phyloP scores from a whole-genome alignment of 768 basidiomycete species.

The Agaricus blazei region DNA sequence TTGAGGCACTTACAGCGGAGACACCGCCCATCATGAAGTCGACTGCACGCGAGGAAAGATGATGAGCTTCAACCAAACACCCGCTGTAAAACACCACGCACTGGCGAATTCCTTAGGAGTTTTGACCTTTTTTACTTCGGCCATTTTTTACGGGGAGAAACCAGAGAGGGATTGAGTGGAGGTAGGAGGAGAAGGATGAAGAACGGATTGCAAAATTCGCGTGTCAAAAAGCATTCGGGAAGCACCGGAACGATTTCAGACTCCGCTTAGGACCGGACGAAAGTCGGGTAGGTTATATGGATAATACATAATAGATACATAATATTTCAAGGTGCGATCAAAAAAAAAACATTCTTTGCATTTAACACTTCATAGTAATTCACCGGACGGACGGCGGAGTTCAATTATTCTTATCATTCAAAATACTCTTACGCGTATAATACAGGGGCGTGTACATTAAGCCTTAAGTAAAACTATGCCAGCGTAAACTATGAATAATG shows the following conservation, averaged over 20 bases:
- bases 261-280: constrained; percentile 32
- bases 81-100: constrained; percentile 30
- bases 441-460: constrained; percentile 11
- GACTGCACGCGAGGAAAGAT: constrained; percentile 38
- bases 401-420: constrained; percentile 2
- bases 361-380: background rate
- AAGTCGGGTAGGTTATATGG: too few relatives aligned
- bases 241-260: constrained; percentile 39
- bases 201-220: constrained; percentile 34
- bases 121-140: constrained; percentile 82
- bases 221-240: constrained; percentile 41
- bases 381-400: background rate
- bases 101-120: constrained; percentile 87
- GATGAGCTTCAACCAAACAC: constrained; percentile 10
- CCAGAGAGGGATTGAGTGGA: constrained; percentile 35
- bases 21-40: constrained; percentile 98
- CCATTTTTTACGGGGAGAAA: constrained; percentile 58
- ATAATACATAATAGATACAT: too few relatives aligned
- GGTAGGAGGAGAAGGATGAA: constrained; percentile 30
- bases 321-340: too few relatives aligned
- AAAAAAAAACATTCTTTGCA: too few relatives aligned
- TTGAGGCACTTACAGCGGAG: constrained; percentile 60
- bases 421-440: constrained; percentile 6
- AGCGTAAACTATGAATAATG: constrained; percentile 5
- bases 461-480: constrained; percentile 12